phyloP scores from a whole-genome alignment of 805 yeast species.

The Tetrapisispora taiwanensis region DNA sequence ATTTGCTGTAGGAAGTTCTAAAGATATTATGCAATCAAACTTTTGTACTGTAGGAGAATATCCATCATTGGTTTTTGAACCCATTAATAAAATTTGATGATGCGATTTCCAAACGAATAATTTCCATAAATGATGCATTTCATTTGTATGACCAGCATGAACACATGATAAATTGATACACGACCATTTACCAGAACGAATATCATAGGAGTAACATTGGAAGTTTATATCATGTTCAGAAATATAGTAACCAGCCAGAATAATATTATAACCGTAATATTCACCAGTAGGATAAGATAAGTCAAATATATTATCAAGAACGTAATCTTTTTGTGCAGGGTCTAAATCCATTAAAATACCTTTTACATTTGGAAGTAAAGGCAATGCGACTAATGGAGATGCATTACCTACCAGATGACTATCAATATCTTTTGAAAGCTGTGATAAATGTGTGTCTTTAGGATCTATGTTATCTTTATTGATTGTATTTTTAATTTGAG shows the following conservation, averaged over 20 bases:
- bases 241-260: slow-evolving; percentile 50
- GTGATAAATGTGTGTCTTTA: slow-evolving; percentile 1
- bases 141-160: slow-evolving; percentile 42
- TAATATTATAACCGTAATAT: slow-evolving; percentile 53
- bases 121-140: slow-evolving; percentile 55
- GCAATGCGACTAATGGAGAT: slow-evolving; percentile 29
- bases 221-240: slow-evolving; percentile 25
- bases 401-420: background rate
- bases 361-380: slow-evolving; percentile 24
- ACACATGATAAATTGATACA: slow-evolving; percentile 45
- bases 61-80: slow-evolving; percentile 30
- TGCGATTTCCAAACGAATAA: slow-evolving; percentile 71
- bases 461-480: slow-evolving; percentile 5
- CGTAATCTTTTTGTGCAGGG: slow-evolving; percentile 8
- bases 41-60: slow-evolving; percentile 32
- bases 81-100: slow-evolving; percentile 56
- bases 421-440: background rate
- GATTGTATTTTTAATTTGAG: slow-evolving; percentile 4
- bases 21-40: slow-evolving; percentile 37
- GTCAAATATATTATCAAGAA: slow-evolving; percentile 25
- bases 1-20: slow-evolving; percentile 47
- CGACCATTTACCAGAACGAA: slow-evolving; percentile 44
- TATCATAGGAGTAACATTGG: slow-evolving; percentile 26
- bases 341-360: slow-evolving; percentile 25
- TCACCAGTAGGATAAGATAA: slow-evolving; percentile 51